A percentile compares a stretch with the other conserved stretches of the same genome.
Evolutionary conservation across 1,139 yeast genomes (phyloP).

Genomic region (Petasospora rhodanensis): DNA sequence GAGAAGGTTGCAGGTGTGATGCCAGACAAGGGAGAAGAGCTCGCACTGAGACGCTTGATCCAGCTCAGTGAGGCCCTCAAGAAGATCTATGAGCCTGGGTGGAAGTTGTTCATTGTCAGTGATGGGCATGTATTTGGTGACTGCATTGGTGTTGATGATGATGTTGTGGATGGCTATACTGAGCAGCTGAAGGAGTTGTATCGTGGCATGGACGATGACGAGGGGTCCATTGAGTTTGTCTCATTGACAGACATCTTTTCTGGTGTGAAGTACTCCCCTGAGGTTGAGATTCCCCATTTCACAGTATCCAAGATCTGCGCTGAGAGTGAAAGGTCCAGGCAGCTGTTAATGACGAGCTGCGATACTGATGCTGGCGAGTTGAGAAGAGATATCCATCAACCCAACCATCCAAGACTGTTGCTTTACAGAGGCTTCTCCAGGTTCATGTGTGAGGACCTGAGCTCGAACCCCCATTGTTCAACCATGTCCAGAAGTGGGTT

Average conservation of each 20-base stretch:
- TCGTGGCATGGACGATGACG: conserved; percentile 26
- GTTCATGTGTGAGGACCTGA: conserved; percentile 57
- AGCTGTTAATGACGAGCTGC: conserved; percentile 37
- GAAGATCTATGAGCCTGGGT: conserved; percentile 48
- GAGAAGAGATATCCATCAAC: conserved; percentile 30
- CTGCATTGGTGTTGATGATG: conserved; percentile 54
- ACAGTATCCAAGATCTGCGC: conserved; percentile 33
- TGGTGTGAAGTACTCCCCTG: conserved; percentile 13
- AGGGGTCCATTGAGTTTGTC: conserved; percentile 34
- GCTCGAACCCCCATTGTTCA: conserved; percentile 36
- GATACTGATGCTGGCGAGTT: conserved; percentile 37
- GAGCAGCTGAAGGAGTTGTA: conserved; percentile 40
- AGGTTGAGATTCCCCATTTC: conserved; percentile 29
- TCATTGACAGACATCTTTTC: conserved; percentile 36
- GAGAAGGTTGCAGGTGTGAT: conserved; percentile 46
- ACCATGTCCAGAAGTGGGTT: conserved; percentile 42
- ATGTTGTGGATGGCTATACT: conserved; percentile 45
- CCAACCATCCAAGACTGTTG: conserved; percentile 45
- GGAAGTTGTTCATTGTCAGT: conserved; percentile 52
- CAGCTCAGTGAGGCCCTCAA: conserved; percentile 30
- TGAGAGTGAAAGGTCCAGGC: conserved; percentile 33
- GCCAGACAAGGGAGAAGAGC: conserved; percentile 47
- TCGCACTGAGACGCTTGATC: conserved; percentile 35
- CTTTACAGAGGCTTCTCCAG: conserved; percentile 54
- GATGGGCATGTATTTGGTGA: conserved; percentile 67